Conservation (phyloP, 257 asterid species). For the Prunella vulgaris region DNA sequence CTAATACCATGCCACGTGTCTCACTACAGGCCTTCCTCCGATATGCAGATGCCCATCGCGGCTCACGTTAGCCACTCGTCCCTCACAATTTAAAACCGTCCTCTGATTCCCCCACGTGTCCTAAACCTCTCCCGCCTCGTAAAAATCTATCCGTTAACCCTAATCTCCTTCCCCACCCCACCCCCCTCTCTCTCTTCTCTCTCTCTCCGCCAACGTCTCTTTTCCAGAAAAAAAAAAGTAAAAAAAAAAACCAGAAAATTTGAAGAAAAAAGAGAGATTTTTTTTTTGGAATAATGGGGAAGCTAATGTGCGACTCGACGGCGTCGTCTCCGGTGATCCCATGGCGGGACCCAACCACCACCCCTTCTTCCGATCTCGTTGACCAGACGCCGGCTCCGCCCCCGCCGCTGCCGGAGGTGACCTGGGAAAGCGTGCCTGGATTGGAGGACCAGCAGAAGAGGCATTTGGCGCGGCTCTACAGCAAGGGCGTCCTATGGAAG, state of each 20-base stretch:
- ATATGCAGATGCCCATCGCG: background rate
- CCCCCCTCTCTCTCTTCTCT: background rate
- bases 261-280: background rate
- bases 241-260: background rate
- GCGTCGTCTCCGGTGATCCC: constrained; percentile 79
- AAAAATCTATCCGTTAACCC: constrained; percentile 67
- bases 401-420: constrained; percentile 25
- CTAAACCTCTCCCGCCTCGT: constrained; percentile 8
- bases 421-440: constrained; percentile 73
- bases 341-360: constrained; percentile 79
- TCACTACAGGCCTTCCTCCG: background rate
- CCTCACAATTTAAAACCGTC: background rate
- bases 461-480: constrained; percentile 50
- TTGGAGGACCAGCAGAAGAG: constrained; percentile 80
- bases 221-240: constrained; percentile 14
- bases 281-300: constrained; percentile 52
- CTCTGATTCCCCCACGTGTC: background rate
- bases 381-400: constrained; percentile 31
- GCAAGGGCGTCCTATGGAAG: constrained; percentile 86
- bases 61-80: background rate
- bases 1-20: background rate
- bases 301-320: constrained; percentile 82
- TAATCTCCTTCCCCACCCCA: constrained; percentile 3
- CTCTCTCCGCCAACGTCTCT: constrained; percentile 36
- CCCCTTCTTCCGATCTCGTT: constrained; percentile 53